Base-by-base conservation (phyloP, 1,284 basidiomycete species). In the Moesziomyces globuligerus region DNA sequence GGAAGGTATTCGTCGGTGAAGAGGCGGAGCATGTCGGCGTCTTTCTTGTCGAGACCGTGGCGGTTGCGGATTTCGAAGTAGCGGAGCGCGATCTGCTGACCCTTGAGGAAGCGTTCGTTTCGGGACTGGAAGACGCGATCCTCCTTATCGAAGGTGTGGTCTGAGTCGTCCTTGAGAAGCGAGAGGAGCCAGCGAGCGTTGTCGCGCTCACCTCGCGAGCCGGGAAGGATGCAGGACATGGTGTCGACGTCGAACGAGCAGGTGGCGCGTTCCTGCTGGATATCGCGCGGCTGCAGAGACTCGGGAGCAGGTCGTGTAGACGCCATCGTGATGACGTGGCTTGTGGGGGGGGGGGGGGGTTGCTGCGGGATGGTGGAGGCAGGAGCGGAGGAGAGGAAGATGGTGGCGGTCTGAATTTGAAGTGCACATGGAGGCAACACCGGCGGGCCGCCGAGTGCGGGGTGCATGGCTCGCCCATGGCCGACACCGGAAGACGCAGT, bases 1-100 rank as follows among this genome's bases (percentile, higher is more conserved):
- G 72, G 58, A 4, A 76, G 57, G 37, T 76, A 76, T 39, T 75
- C 74, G 52, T 76, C 74, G 18, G 72, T 66, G 48, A 56, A 75
- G 25, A 76, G 44, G 17, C 74, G 55, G 38, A 76, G 42, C 38
- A 67, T 50, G 48, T 76, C 74, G 24, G 70, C 59, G 21, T 76
- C 74, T 53, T 72, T 71, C 54, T 76, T 76, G 7, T 64, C 55
- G 23, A 76, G 45, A 7, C 74, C 74, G 42, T 72, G 65, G 15
- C 49, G 38, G 41, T 76, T 76, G 38, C 74, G 57, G 24, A 76
- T 60, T 39, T 76, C 60, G 41, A 75, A 75, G 50, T 76, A 76
- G 28, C 55, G 61, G 18, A 73, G 43, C 1, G 72, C 69, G 5
- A 74, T 49, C 57, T 73, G 48, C 37, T 76, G 74, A 20, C 74